Evolutionary conservation across 2,329 filamentous ascomycete genomes (phyloP), one percentile per base, ranked within the genome.

Genomic region (Rachicladosporium sp.): DNA sequence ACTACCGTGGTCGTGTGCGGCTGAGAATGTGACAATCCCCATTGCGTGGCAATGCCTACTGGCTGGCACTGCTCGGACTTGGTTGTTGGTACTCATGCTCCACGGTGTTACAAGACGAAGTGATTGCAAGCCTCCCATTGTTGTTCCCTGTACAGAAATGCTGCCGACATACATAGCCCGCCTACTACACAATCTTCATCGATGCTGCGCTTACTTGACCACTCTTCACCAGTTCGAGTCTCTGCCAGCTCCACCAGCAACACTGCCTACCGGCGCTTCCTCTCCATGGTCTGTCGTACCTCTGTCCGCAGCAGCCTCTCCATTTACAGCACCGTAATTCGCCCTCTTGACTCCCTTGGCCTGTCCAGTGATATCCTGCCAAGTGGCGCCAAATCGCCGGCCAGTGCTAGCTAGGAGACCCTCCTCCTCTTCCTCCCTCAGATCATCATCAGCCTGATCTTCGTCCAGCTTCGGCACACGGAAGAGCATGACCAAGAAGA

Each of bases 361-460:
- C 13, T 72, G 60, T 1, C 81, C 82, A 1, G 81, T 84, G 37
- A 93, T 80, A 57, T 93, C 86, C 58, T 89, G 76, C 87, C 87
- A 95, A 1, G 82, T 87, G 4, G 85, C 85, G 33, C 82, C 81
- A 50, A 93, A 87, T 27, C 86, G 73, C 42, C 86, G 68, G 4
- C 86, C 78, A 0, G 87, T 93, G 51, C 77, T 86, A 0, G 86
- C 85, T 35, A 98, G 66, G 36, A 98, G 67, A 8, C 88, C 85
- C 64, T 98, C 91, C 56, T 98, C 91, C 58, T 96, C 91, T 11
- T 89, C 87, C 23, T 80, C 83, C 59, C 93, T 85, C 10, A 88
- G 80, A 55, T 95, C 88, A 45, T 89, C 83, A 48, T 96, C 91
- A 6, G 93, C 60, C 53, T 88, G 78, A 34, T 75, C 73, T 41